These are phyloP conservation scores for Hylodesmum podocarpum DNA, from an alignment of 306 rosid genomes.

Conservation along the genomic window DNA sequence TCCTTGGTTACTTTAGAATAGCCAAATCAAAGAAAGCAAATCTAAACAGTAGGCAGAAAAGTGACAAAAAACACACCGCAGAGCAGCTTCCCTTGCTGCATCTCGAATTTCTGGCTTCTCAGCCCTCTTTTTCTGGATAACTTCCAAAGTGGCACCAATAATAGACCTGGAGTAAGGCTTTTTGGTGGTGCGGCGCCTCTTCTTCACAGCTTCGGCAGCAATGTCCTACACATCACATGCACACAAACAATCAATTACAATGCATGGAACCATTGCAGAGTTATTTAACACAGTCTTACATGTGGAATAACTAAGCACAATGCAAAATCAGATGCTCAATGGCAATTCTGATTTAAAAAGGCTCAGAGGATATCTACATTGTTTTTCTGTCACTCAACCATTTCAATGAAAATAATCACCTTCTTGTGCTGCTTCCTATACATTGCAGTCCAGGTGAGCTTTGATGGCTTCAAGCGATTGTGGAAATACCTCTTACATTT, in stretches of 20 bases:
- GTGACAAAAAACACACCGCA: constrained; percentile 14
- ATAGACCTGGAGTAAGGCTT: constrained; percentile 26
- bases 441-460: constrained; percentile 81
- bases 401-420: constrained; percentile 36
- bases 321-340: neutral
- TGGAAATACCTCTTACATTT: constrained; percentile 69
- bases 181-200: constrained; percentile 18
- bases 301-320: neutral
- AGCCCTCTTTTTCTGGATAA: constrained; percentile 18
- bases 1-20: too few relatives aligned
- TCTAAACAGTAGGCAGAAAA: neutral
- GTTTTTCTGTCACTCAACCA: neutral
- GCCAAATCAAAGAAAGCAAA: neutral
- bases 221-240: constrained; percentile 41
- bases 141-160: constrained; percentile 27
- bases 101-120: constrained; percentile 27
- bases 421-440: constrained; percentile 76
- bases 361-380: neutral
- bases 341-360: too few relatives aligned
- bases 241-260: neutral
- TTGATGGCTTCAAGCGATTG: constrained; percentile 68
- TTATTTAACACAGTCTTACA: neutral
- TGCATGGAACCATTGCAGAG: neutral
- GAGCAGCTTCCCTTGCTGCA: constrained; percentile 31
- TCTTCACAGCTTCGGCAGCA: constrained; percentile 44